Conservation (phyloP, 1,284 basidiomycete species). For the Microbotryomycetes sp. region DNA sequence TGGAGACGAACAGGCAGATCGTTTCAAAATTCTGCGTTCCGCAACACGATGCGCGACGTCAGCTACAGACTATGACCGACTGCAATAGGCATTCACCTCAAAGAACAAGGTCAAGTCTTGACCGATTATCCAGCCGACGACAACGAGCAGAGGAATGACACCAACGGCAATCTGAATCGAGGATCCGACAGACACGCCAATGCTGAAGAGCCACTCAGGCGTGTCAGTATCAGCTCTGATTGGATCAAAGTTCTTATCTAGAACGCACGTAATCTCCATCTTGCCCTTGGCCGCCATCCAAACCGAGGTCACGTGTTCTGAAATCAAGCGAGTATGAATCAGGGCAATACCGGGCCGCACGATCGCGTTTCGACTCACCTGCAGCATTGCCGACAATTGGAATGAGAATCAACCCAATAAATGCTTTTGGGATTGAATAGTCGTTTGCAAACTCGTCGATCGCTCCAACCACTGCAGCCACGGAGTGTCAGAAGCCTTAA, state of each 20-base stretch:
- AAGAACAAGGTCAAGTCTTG: slow-evolving; percentile 79
- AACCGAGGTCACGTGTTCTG: slow-evolving; percentile 64
- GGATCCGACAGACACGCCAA: slow-evolving; percentile 42
- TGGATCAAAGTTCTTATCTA: not conserved
- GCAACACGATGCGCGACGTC: not conserved
- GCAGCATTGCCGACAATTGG: slow-evolving; percentile 50
- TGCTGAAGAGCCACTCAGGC: slow-evolving; percentile 3
- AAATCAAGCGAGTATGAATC: slow-evolving; percentile 55
- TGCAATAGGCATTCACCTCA: slow-evolving; percentile 48
- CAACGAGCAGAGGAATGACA: slow-evolving; percentile 73
- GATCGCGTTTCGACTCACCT: not conserved
- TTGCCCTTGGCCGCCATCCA: slow-evolving; percentile 87
- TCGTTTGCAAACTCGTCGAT: slow-evolving; percentile 79
- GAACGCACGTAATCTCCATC: slow-evolving; percentile 55
- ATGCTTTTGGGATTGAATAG: slow-evolving; percentile 71
- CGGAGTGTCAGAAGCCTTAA: not conserved
- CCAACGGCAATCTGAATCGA: slow-evolving; percentile 73
- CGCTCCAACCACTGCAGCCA: slow-evolving; percentile 64
- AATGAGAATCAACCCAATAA: slow-evolving; percentile 56
- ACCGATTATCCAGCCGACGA: slow-evolving; percentile 58
- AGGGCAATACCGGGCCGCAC: not conserved
- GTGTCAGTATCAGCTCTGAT: not conserved
- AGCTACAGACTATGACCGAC: not conserved
- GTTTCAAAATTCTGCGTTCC: slow-evolving; percentile 50
- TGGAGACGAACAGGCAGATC: slow-evolving; percentile 69